Evolutionary conservation across 768 basidiomycete genomes (phyloP).

Genomic region (Ramaria rubella): DNA sequence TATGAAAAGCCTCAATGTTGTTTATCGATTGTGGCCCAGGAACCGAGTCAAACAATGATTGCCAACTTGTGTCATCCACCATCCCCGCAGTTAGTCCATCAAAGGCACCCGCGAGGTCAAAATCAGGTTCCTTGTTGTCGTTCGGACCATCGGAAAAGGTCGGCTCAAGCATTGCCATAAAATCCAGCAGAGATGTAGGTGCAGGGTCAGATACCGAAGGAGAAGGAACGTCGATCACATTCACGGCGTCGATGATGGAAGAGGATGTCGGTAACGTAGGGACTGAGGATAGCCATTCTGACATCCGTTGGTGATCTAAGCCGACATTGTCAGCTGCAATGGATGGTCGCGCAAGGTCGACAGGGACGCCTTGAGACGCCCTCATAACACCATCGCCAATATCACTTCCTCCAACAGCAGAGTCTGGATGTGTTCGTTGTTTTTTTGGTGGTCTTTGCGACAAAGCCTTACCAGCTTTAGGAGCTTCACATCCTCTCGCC

Average conservation of each 20-base stretch:
- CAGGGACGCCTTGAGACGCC: neutral
- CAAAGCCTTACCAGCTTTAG: neutral
- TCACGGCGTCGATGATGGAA: neutral
- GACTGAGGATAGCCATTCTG: constrained; percentile 8
- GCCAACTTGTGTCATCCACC: neutral
- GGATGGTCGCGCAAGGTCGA: neutral
- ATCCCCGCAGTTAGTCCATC: neutral
- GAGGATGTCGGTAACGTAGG: neutral
- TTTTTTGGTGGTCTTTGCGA: neutral
- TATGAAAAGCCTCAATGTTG: neutral
- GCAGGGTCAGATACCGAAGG: neutral
- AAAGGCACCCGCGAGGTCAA: neutral
- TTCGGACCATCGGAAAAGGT: neutral
- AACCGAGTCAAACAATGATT: neutral
- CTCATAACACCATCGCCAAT: neutral
- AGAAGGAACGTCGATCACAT: neutral
- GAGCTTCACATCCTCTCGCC: neutral
- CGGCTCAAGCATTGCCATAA: neutral
- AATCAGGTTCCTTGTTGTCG: neutral
- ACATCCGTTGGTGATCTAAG: constrained; percentile 4
- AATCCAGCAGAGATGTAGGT: neutral
- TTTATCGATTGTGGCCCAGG: neutral
- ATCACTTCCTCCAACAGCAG: neutral
- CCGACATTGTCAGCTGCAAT: neutral
- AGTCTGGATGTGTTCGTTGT: neutral